Percentiles rank a stretch among this genome's conserved stretches.
Conservation (phyloP, 345 rosid genomes). For the Citrus hindsii region DNA sequence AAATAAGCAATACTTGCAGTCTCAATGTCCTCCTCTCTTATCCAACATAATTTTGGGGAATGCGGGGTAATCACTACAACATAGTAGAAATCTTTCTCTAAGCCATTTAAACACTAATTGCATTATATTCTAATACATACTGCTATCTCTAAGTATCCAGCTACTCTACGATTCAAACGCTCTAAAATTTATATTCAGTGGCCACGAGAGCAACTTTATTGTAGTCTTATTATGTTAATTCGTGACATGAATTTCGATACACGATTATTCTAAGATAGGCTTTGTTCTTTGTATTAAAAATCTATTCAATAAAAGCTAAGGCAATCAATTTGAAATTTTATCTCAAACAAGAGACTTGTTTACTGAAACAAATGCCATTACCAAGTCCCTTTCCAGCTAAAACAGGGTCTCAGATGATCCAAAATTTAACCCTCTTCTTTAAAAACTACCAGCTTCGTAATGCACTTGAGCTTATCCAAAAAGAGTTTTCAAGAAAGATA, state of each 20-base stretch:
- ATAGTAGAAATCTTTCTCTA: not conserved
- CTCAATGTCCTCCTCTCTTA: not conserved
- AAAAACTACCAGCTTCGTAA: not conserved
- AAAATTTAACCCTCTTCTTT: no score
- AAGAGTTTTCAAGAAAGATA: not conserved
- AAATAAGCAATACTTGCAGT: not conserved
- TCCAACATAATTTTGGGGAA: not conserved
- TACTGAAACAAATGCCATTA: not conserved
- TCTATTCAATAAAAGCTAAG: not conserved
- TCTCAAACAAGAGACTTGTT: not conserved
- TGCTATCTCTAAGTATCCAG: not conserved
- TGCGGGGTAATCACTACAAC: not conserved
- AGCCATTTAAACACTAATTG: not conserved
- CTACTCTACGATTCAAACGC: not conserved
- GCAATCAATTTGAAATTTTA: not conserved
- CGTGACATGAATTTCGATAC: not conserved
- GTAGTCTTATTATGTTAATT: not conserved
- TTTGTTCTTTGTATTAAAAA: not conserved
- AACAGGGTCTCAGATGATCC: not conserved
- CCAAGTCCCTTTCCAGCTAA: not conserved
- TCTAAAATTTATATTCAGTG: not conserved
- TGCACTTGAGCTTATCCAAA: not conserved
- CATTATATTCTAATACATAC: not conserved
- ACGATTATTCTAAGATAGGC: not conserved
- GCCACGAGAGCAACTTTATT: not conserved